Conservation (phyloP, 495 filamentous ascomycete genomes). For the Aspergillus indologenus region DNA sequence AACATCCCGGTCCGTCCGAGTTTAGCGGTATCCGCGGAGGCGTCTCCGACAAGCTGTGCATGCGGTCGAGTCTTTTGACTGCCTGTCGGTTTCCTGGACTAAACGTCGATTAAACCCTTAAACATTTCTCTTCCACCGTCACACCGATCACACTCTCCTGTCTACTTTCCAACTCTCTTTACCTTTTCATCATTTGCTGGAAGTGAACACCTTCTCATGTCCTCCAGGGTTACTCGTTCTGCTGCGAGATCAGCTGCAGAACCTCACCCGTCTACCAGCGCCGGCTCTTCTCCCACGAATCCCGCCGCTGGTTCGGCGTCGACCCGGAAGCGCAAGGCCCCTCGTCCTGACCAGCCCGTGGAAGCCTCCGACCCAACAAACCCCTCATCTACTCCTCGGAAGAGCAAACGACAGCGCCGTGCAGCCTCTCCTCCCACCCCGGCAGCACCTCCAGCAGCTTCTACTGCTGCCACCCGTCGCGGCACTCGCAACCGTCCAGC, state of each 20-base stretch:
- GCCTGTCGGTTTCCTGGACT: background rate
- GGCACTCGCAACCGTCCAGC: constrained; percentile 61
- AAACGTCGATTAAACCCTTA: background rate
- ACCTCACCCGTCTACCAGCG: constrained; percentile 37
- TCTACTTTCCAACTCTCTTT: constrained; percentile 4
- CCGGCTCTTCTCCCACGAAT: constrained; percentile 34
- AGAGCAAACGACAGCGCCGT: constrained; percentile 44
- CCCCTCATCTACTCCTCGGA: constrained; percentile 40
- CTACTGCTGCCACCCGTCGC: constrained; percentile 46
- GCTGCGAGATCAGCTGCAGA: constrained; percentile 74
- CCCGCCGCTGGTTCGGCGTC: constrained; percentile 40
- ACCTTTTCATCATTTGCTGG: constrained; percentile 6
- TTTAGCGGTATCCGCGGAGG: background rate
- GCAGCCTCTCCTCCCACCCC: constrained; percentile 41
- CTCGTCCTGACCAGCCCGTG: constrained; percentile 38
- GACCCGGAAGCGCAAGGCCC: constrained; percentile 58
- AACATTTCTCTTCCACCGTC: constrained; percentile 4
- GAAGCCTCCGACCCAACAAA: constrained; percentile 41
- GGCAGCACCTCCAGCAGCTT: constrained; percentile 23
- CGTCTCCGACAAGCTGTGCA: background rate
- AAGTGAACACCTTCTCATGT: constrained; percentile 62
- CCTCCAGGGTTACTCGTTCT: constrained; percentile 78
- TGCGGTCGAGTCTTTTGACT: background rate
- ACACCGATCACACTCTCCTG: constrained; percentile 7
- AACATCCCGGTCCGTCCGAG: background rate